Evolutionary conservation across 176 grass and related monocot species (phyloP), one percentile per base, ranked within the genome.

Genomic region (Eleusine coracana): DNA sequence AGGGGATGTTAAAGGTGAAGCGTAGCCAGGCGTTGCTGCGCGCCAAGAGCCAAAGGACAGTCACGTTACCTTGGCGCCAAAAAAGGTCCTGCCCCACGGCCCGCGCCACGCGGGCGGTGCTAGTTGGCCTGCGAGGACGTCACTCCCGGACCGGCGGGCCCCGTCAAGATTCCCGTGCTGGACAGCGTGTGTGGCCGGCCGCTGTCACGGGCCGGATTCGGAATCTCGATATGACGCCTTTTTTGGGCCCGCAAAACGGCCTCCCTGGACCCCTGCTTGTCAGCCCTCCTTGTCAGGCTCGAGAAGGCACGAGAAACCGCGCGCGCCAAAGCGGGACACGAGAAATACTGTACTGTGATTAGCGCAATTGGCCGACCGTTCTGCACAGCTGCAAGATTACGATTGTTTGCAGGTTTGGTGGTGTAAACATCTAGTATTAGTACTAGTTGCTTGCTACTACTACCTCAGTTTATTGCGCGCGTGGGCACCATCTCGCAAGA

Each of bases 201-300:
- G 72, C 50, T 37, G 72, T 82, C 56, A 40, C 42, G 29, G 39
- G 50, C 71, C 72, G 10, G 81, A 83, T 74, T 52, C 81, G 20
- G 81, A 83, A 83, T 74, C 81, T 83, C 29, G 44, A 74, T 65
- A 64, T 64, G 38, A 50, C 7, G 21, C 69, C 18, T 48, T 64
- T 64, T 0, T 3, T n/a, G 74, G 48, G 6, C 66, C 66, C 7
- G 1, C 44, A 34, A 2, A 34, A 4, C 38, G 3, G 8, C 20
- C 13, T 7, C 1, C 0, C 20, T n/a, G 20, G 45, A 42, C 10
- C 41, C 68, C 68, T 0, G 1, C 21, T 14, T 72, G 70, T 50
- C 70, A 71, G 68, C 0, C 20, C 55, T 52, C n/a, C n/a, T n/a
- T n/a, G n/a, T 58, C 2, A 58, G 55, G 20, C n/a, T 58, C 55